Evolutionary conservation across 495 filamentous ascomycete species (phyloP), one percentile per base, ranked within the genome.

Genomic region (Xylaria curta): DNA sequence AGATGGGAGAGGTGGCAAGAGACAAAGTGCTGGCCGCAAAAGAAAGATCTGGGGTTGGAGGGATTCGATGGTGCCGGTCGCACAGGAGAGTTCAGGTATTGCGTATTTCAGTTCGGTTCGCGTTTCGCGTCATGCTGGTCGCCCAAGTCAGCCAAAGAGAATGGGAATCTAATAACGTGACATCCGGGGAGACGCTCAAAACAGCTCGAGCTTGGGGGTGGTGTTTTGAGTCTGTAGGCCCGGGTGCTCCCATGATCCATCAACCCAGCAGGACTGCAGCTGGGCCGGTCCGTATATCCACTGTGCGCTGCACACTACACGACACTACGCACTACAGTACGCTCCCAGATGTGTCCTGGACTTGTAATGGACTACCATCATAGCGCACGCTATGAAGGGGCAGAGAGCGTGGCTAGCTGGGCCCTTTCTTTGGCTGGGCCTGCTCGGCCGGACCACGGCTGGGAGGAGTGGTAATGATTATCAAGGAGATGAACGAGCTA

Each of bases 41-140:
- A 63, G 36, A 53, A 70, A 44, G 19, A 28, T 10, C 61, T 64
- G 68, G 68, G 59, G 47, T 70, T 38, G 68, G 68, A 54, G 54
- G 56, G 67, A 38, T 33, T 31, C 19, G 33, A 44, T 33, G 47
- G 49, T 67, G 65, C 65, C 49, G 60, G 68, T 70, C 49, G 68
- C 59, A 70, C 68, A 70, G 68, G 61, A 63, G 60, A 63, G 60
- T 44, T 42, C 7, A 26, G 26, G 62, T 49, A 65, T 33, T 31
- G 56, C 24, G 61, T 47, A 69, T 69, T 59, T n/a, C 68, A 70
- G 36, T 64, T 70, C 61, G 68, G 68, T 70, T 70, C 68, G 68
- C 68, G 68, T 70, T 70, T 70, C 68, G 68, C 68, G 68, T 70
- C 49, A 70, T 70, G 68, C 68, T 70, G 60, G 68, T 40, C 7